These are phyloP conservation scores for Perkinsus olseni DNA, from an alignment of 169 alveolate genomes.

Conservation along the genomic window DNA sequence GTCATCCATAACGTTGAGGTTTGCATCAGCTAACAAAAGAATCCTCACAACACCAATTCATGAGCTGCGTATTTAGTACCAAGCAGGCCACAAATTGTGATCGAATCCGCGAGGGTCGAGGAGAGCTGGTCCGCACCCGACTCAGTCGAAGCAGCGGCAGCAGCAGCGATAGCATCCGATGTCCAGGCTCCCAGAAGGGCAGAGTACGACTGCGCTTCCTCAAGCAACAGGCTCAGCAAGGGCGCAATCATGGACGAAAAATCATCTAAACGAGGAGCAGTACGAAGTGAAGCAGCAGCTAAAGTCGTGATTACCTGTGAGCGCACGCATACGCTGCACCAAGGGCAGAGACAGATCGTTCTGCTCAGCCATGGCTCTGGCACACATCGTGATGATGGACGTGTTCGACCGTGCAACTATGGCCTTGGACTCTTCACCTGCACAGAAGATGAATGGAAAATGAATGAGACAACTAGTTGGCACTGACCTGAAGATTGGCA, in stretches of 20 bases:
- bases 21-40: background rate
- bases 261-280: background rate
- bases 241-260: background rate
- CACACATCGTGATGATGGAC: background rate
- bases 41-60: no score
- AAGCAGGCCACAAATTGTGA: background rate
- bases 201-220: background rate
- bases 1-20: background rate
- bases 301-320: background rate
- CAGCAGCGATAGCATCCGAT: background rate
- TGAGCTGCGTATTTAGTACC: no score
- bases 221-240: background rate
- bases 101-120: background rate
- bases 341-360: background rate
- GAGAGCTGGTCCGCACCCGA: background rate
- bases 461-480: background rate
- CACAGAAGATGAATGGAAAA: background rate
- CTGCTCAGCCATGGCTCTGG: constrained; percentile 1
- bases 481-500: background rate
- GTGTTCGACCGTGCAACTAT: background rate
- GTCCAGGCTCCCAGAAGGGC: background rate
- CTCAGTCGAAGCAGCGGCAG: background rate
- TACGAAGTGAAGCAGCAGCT: background rate
- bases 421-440: background rate
- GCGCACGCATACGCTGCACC: background rate